Percentiles rank a stretch among this genome's conserved stretches.
Conservation (phyloP, 1,139 yeast genomes). For the Taphrina wiesneri region DNA sequence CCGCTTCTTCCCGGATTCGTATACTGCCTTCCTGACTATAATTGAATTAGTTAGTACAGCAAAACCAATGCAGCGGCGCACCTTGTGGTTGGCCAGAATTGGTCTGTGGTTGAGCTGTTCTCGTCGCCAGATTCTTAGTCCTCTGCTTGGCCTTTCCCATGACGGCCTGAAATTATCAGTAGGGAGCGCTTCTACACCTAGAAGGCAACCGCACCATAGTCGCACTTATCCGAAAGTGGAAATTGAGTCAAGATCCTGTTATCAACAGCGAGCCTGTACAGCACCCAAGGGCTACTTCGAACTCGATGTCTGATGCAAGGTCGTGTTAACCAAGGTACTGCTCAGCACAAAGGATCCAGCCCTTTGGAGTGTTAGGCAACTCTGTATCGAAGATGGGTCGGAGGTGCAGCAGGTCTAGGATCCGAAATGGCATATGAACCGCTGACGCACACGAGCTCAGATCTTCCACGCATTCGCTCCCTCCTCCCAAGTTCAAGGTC, state of each 20-base stretch:
- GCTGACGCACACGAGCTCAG: background rate
- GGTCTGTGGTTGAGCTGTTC: constrained; percentile 21
- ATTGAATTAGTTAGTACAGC: background rate
- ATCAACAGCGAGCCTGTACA: background rate
- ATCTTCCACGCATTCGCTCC: background rate
- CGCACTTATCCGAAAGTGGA: background rate
- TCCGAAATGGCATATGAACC: background rate
- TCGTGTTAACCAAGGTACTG: background rate
- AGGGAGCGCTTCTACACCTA: background rate
- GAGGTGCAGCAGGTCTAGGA: background rate
- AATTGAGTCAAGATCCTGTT: background rate
- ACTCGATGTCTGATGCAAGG: background rate
- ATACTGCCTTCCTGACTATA: constrained; percentile 74
- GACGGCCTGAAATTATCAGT: constrained; percentile 4
- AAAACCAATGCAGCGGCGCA: background rate
- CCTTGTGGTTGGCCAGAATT: constrained; percentile 18
- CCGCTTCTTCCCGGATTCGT: constrained; percentile 82
- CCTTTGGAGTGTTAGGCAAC: background rate
- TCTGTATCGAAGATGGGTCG: no score
- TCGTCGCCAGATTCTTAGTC: constrained; percentile 28
- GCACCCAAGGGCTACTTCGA: background rate
- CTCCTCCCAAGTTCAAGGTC: no score
- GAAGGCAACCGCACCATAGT: background rate
- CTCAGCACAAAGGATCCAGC: background rate
- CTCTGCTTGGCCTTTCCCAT: constrained; percentile 31